Conservation (phyloP, 352 stramenopile genomes). For the Phytopythium helicoides region DNA sequence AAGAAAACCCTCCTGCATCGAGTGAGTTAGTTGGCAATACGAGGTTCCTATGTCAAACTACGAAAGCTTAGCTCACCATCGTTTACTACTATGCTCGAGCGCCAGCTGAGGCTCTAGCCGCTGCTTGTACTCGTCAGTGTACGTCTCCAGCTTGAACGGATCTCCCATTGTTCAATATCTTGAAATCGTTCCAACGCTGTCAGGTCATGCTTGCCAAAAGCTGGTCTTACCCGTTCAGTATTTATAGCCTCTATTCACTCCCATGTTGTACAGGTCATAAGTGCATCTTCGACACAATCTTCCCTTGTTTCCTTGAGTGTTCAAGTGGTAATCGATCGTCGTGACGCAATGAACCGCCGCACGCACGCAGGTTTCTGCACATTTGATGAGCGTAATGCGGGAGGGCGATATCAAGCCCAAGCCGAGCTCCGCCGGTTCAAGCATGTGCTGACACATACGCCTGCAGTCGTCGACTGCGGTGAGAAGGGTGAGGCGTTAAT, state of each 20-base stretch:
- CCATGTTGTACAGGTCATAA: too few relatives aligned
- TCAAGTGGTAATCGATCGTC: too few relatives aligned
- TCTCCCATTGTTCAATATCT: slow-evolving; percentile 1
- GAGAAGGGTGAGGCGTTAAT: slow-evolving; percentile 37
- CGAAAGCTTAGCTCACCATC: slow-evolving; percentile 13
- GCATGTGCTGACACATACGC: slow-evolving; percentile 55
- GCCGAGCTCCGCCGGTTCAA: slow-evolving; percentile 78
- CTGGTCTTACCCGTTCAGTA: too few relatives aligned
- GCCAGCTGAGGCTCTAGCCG: slow-evolving; percentile 6
- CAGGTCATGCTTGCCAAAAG: too few relatives aligned
- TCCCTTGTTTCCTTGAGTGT: too few relatives aligned
- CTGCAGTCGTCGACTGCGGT: slow-evolving; percentile 44
- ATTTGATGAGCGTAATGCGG: slow-evolving; percentile 79
- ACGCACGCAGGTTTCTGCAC: slow-evolving; percentile 66
- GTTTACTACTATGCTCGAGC: slow-evolving; percentile 15
- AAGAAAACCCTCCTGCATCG: slow-evolving; percentile 33
- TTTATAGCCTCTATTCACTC: too few relatives aligned
- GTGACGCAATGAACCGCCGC: slow-evolving; percentile 43
- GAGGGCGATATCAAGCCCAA: slow-evolving; percentile 69
- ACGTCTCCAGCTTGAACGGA: slow-evolving; percentile 36
- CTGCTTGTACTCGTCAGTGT: slow-evolving; percentile 37
- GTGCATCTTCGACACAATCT: too few relatives aligned
- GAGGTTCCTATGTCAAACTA: not conserved
- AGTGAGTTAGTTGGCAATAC: not conserved
- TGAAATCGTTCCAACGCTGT: not conserved